Evolutionary conservation across 2,329 filamentous ascomycete species (phyloP).

Genomic region (Tolypocladium cylindrosporum): DNA sequence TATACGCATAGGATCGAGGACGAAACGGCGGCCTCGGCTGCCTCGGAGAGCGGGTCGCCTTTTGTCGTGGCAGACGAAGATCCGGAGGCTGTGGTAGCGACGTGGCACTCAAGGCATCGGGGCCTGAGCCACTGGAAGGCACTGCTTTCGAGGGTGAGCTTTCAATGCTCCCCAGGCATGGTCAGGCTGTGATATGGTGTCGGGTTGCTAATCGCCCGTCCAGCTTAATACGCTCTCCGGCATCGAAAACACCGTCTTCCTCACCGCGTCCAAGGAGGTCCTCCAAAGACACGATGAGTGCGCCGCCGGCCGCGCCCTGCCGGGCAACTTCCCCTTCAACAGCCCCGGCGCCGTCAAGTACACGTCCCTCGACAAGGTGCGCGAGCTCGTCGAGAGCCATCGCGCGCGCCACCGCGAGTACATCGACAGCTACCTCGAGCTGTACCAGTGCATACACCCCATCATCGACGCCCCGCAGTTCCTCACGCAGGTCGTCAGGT

Average conservation of each 20-base stretch:
- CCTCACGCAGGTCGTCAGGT: background rate
- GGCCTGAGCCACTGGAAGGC: background rate
- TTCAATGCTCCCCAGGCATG: too few relatives aligned
- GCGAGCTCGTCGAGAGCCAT: background rate
- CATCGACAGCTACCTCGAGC: constrained; percentile 2
- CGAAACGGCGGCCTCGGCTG: background rate
- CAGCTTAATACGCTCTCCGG: background rate
- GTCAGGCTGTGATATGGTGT: background rate
- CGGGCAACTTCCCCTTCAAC: constrained; percentile 6
- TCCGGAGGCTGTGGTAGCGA: background rate
- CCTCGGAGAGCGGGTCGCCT: background rate
- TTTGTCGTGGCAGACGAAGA: background rate
- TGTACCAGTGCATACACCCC: constrained; percentile 4
- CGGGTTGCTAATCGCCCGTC: too few relatives aligned
- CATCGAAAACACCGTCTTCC: background rate
- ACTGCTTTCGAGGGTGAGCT: background rate
- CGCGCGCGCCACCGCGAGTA: background rate
- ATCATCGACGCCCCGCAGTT: constrained; percentile 2
- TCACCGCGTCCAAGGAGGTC: background rate
- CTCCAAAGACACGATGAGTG: background rate
- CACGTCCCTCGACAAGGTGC: background rate
- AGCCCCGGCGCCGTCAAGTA: constrained; percentile 3
- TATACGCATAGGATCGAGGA: constrained; percentile 2
- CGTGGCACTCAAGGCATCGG: background rate
- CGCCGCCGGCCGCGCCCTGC: background rate